phyloP scores from a whole-genome alignment of 106 monocot species.

The Dactylorhiza incarnata region DNA sequence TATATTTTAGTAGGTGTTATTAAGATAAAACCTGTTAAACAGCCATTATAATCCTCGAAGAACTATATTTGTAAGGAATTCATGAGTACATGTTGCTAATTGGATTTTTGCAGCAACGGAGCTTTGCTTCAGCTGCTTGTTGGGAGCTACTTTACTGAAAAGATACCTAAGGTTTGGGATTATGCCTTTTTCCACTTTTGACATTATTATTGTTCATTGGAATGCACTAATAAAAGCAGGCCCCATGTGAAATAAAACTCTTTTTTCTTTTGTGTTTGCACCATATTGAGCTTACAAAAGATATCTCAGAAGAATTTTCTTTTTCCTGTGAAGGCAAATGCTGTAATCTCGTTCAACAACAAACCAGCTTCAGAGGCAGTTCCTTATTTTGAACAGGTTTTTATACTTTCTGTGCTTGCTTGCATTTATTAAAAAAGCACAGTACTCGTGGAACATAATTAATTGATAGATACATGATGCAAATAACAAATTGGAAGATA shows the following conservation, averaged over 20 bases:
- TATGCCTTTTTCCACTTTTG: neutral
- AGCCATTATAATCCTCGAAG: neutral
- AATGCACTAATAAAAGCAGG: neutral
- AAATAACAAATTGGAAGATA: neutral
- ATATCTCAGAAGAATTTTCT: conserved; percentile 3
- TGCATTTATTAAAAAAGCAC: neutral
- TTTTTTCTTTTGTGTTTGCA: neutral
- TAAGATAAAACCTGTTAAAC: neutral
- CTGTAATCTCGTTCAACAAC: conserved; percentile 77
- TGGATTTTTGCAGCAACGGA: conserved; percentile 60
- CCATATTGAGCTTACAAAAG: neutral
- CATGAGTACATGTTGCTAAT: neutral
- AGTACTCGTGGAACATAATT: neutral
- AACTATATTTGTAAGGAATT: neutral
- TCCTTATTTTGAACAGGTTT: conserved; percentile 92
- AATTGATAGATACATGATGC: neutral
- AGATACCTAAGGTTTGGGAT: conserved; percentile 68
- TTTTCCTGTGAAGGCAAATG: conserved; percentile 61
- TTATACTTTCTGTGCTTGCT: neutral
- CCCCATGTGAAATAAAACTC: neutral
- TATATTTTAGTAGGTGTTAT: neutral
- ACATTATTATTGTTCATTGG: neutral
- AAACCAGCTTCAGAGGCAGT: conserved; percentile 82
- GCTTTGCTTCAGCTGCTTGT: conserved; percentile 88
- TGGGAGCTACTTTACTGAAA: conserved; percentile 83